These are phyloP conservation scores for Metschnikowia santaceciliae DNA, from an alignment of 805 yeast genomes.

Conservation along the genomic window DNA sequence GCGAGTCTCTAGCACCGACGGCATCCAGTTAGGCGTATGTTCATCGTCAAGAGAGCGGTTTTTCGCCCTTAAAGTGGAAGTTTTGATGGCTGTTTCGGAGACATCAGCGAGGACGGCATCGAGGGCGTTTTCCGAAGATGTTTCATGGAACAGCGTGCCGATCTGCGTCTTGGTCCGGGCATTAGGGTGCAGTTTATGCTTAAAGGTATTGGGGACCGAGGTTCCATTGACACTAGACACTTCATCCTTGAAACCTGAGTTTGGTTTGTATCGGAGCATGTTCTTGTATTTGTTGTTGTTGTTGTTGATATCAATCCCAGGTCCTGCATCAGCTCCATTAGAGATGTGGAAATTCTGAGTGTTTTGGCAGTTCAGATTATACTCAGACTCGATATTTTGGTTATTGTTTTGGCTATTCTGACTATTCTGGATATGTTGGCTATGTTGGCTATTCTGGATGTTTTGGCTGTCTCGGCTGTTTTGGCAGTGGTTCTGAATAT, in stretches of 20 bases:
- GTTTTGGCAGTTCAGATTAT: no score
- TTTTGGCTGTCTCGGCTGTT: no score
- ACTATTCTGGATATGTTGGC: no score
- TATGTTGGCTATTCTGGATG: no score
- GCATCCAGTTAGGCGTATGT: constrained; percentile 43
- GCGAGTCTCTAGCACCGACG: constrained; percentile 32
- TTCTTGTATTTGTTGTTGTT: constrained; percentile 24
- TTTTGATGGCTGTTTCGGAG: constrained; percentile 17
- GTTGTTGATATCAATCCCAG: not conserved
- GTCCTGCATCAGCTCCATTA: no score
- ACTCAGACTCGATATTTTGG: no score
- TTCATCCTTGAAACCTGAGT: constrained; percentile 27
- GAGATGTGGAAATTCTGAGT: no score
- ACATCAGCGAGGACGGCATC: not conserved
- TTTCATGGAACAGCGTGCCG: constrained; percentile 16
- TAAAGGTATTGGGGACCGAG: constrained; percentile 43
- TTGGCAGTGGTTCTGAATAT: no score
- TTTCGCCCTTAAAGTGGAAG: constrained; percentile 22
- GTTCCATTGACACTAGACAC: constrained; percentile 14
- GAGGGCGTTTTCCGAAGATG: constrained; percentile 1
- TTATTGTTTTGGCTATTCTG: no score
- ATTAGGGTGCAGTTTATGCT: constrained; percentile 43
- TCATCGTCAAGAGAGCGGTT: not conserved
- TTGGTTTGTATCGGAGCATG: constrained; percentile 32
- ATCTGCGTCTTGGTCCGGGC: constrained; percentile 37